phyloP scores from a whole-genome alignment of 2,329 filamentous ascomycete species.

The Graphium sp. region DNA sequence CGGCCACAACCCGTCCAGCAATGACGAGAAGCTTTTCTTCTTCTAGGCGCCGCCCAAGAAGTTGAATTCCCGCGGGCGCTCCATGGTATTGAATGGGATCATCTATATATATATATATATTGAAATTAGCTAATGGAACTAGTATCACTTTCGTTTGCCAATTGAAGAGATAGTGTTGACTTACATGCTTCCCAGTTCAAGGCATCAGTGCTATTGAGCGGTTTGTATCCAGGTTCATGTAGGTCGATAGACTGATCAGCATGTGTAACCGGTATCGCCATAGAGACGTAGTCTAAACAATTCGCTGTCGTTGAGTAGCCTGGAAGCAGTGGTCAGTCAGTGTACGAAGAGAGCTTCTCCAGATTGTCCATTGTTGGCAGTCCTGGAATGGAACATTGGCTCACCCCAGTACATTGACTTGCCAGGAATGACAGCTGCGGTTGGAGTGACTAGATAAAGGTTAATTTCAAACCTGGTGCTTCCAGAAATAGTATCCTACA shows the following conservation, averaged over 20 bases:
- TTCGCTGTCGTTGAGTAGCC: constrained; percentile 1
- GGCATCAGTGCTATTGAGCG: not conserved
- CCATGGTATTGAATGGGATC: constrained; percentile 2
- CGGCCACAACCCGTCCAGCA: constrained; percentile 2
- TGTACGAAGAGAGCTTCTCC: not conserved
- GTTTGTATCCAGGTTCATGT: not conserved
- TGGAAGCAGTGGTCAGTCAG: not conserved
- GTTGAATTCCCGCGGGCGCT: constrained; percentile 1
- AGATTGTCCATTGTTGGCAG: not conserved
- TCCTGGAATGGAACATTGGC: not conserved
- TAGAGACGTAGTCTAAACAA: constrained; percentile 2
- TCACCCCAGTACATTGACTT: constrained; percentile 2
- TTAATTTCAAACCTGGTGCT: no score
- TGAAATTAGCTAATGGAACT: not conserved
- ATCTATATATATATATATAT: not conserved
- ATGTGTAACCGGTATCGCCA: constrained; percentile 3
- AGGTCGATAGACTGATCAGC: constrained; percentile 1
- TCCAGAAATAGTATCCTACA: no score
- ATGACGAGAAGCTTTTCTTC: constrained; percentile 2
- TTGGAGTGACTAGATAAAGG: constrained; percentile 1
- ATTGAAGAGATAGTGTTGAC: no score
- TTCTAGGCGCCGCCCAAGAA: constrained; percentile 1
- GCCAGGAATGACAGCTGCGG: constrained; percentile 2
- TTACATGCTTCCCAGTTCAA: constrained; percentile 4
- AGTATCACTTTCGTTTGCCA: no score